Base-by-base conservation (phyloP, 176 grass and related monocot genomes). In the Triticum monococcum region DNA sequence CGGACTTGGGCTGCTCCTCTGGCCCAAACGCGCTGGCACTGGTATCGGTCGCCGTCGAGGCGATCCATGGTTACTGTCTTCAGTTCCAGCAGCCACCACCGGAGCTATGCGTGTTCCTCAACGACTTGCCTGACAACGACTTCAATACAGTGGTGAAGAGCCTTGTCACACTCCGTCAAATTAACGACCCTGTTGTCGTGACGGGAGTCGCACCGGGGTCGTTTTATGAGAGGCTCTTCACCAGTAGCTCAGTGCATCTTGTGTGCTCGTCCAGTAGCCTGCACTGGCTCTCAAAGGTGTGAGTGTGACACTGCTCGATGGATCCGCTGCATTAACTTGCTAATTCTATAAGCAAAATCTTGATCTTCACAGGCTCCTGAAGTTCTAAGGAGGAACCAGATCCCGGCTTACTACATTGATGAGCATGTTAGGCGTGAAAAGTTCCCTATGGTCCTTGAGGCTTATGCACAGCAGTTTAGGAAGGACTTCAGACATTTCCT, bases 261-360 rank as follows among this genome's bases (percentile, higher is more conserved):
- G 23, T 74, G 16, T 83, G 81, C 52, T 83, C 68, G 0, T 43
- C 33, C 9, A 16, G 2, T 18, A 83, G 81, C 36, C 20, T 83
- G 16, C 81, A 83, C 5, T 83, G 68, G 81, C 69, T 83, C 16
- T 73, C 68, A 13, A 41, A 74, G 81, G 81, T 83, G 54, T 22
- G 5, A 73, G 22, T 59, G 0, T 59, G 60, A 62, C n/a, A 62
- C n/a, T 62, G 60, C 7, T 59, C 2, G n/a, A 54, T 62, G 8
- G 3, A 62, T 62, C 60, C 3, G 0, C 24, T 62, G 60, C 3
- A 24, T 25, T 62, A 62, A n/a, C 54, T 24, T 62, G 22, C 9
- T 0, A 23, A 24, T 25, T 62, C n/a, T n/a, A 0, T 24, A 62
- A 24, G 0, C 3, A 24, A 62, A 62, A 24, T n/a, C 60, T 59